Evolutionary conservation across 331 rosid species (phyloP), one percentile per base, ranked within the genome.

Genomic region (Malus hybrid): DNA sequence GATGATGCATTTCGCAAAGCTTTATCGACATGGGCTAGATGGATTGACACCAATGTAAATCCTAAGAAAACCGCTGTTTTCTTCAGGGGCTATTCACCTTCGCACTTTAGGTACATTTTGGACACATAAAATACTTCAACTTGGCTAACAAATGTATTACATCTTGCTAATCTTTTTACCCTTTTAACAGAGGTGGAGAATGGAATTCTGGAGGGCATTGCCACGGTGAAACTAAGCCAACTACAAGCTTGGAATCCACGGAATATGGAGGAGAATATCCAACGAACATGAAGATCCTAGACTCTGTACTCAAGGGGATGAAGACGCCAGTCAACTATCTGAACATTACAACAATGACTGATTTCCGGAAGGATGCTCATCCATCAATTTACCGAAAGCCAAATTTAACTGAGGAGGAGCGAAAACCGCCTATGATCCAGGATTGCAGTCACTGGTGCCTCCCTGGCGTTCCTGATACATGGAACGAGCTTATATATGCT

Each of bases 381-480:
- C 97, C 97, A n/a, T 92, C 97, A 0, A 79, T 90, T 46, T 92
- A 90, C 83, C 70, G 96, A 79, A 88, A 83, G 84, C 88, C 75
- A 36, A 86, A 67, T 13, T 76, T 87, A 28, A 72, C 92, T 0
- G 84, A 81, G 6, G 93, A 85, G 78, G 96, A 90, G 78, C 82
- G 80, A 70, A 86, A 57, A 78, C 81, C 83, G 0, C 90, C 90
- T 84, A 75, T 85, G 79, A 63, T 83, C 76, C 97, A 92, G 75
- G 97, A 92, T 50, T 92, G 97, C 82, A 90, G 96, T 77, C 97
- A 92, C 69, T 92, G 97, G 97, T 90, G 97, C 83, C 96, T 92
- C 78, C 97, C 97, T 0, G 97, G 97, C 15, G 96, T 92, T 81
- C 97, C 97, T 34, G 97, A 92, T 82, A 24, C 85, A 1, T 92